Conservation (phyloP, 805 yeast species). For the Starmerella bombi region DNA sequence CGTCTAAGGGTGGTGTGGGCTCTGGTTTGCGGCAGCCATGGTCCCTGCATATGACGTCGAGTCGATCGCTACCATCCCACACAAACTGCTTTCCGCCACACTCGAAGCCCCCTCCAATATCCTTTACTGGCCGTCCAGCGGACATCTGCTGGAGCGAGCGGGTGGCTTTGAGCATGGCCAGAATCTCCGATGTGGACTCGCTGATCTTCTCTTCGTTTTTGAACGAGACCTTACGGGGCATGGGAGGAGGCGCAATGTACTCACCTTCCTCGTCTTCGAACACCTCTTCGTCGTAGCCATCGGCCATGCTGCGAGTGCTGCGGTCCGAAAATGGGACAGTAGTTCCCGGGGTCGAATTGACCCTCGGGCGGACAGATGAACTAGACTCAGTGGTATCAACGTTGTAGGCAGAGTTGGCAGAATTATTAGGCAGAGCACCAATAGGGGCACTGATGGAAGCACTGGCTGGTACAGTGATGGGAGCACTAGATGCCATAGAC, state of each 20-base stretch:
- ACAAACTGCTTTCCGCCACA: slow-evolving; percentile 29
- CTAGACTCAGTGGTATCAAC: no score
- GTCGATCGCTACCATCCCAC: slow-evolving; percentile 30
- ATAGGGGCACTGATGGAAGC: neutral
- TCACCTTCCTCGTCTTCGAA: slow-evolving; percentile 19
- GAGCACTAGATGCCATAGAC: neutral
- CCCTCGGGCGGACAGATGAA: neutral
- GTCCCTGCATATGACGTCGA: slow-evolving; percentile 14
- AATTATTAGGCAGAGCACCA: neutral
- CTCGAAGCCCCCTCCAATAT: slow-evolving; percentile 28
- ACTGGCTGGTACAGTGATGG: neutral
- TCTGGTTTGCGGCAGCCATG: neutral
- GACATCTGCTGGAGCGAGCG: slow-evolving; percentile 32
- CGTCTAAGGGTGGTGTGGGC: neutral
- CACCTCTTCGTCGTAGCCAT: slow-evolving; percentile 16
- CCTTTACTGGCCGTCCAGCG: slow-evolving; percentile 18
- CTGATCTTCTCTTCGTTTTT: slow-evolving; percentile 18
- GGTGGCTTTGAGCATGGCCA: slow-evolving; percentile 32
- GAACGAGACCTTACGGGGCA: slow-evolving; percentile 25
- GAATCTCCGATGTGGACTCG: slow-evolving; percentile 27
- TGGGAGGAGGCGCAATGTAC: slow-evolving; percentile 24
- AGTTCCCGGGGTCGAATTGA: slow-evolving; percentile 3
- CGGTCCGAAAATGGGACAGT: neutral
- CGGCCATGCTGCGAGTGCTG: neutral
- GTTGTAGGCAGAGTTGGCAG: neutral